These are phyloP conservation scores for Mercurialis annua DNA, from an alignment of 345 rosid species.

Conservation along the genomic window DNA sequence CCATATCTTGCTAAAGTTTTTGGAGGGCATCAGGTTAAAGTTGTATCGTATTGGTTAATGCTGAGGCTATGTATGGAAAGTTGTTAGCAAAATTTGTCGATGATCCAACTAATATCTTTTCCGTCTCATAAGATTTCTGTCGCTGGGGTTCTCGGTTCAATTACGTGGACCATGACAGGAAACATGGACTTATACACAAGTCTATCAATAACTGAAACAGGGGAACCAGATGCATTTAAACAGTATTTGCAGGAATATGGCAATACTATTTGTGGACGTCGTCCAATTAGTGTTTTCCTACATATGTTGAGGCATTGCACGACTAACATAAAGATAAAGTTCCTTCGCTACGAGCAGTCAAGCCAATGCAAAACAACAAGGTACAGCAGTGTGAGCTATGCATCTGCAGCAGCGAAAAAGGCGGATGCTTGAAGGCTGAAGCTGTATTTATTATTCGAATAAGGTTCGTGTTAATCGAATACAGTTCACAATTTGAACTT, in stretches of 20 bases:
- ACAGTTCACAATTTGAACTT: not conserved
- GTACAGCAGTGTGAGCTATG: slow-evolving; percentile 97
- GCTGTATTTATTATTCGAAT: slow-evolving; percentile 12
- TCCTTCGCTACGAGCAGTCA: slow-evolving; percentile 94
- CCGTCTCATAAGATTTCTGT: slow-evolving; percentile 94
- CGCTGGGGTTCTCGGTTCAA: slow-evolving; percentile 98
- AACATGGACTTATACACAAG: slow-evolving; percentile 73
- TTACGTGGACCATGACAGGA: slow-evolving; percentile 62
- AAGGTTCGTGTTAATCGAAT: not conserved
- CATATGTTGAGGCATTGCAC: slow-evolving; percentile 70
- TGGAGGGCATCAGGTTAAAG: slow-evolving; percentile 76
- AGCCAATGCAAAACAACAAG: slow-evolving; percentile 81
- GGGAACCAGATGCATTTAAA: slow-evolving; percentile 84
- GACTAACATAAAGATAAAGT: slow-evolving; percentile 67
- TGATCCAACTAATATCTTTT: slow-evolving; percentile 87
- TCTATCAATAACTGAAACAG: slow-evolving; percentile 86
- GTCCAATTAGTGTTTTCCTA: slow-evolving; percentile 87
- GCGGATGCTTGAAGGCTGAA: slow-evolving; percentile 60
- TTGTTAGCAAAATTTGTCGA: slow-evolving; percentile 79
- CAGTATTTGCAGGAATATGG: slow-evolving; percentile 60
- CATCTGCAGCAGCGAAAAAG: slow-evolving; percentile 87
- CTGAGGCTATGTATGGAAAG: slow-evolving; percentile 85
- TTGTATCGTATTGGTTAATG: slow-evolving; percentile 92
- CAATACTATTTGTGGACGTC: slow-evolving; percentile 93
- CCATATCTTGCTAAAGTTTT: slow-evolving; percentile 93